phyloP scores from a whole-genome alignment of 768 basidiomycete genomes.

The Russula griseocarnosa region DNA sequence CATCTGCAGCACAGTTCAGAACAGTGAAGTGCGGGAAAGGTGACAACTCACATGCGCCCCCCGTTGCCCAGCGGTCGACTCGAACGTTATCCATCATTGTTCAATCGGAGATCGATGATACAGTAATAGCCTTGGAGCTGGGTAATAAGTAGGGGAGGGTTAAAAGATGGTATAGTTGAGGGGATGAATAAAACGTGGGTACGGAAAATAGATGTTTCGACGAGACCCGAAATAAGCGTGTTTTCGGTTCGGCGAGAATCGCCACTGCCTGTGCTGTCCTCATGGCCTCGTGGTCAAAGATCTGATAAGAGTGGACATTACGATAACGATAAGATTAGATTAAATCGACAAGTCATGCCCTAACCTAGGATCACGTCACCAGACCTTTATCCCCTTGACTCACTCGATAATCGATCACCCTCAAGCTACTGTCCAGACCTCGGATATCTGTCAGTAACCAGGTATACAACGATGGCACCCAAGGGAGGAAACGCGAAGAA shows the following conservation, averaged over 20 bases:
- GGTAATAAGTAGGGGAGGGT: neutral
- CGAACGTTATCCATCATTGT: conserved; percentile 25
- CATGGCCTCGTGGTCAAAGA: neutral
- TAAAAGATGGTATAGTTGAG: neutral
- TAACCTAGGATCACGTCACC: neutral
- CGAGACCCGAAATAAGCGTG: neutral
- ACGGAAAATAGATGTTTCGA: too few species aligned
- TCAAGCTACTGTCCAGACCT: neutral
- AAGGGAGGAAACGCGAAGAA: conserved; percentile 91
- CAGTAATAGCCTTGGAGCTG: too few species aligned
- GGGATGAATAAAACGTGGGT: neutral
- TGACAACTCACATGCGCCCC: conserved; percentile 21
- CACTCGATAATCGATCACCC: neutral
- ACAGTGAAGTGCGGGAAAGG: neutral
- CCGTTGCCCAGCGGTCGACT: conserved; percentile 25
- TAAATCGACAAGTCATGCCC: conserved; percentile 10
- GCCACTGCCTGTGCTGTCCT: neutral
- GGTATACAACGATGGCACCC: conserved; percentile 59
- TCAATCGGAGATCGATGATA: neutral
- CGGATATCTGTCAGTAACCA: neutral
- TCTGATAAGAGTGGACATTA: neutral
- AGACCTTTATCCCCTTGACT: too few species aligned
- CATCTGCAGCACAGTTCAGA: conserved; percentile 46
- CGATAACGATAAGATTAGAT: conserved; percentile 17
- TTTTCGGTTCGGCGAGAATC: neutral